phyloP scores from a whole-genome alignment of 106 monocot genomes.

The Acorus gramineus region DNA sequence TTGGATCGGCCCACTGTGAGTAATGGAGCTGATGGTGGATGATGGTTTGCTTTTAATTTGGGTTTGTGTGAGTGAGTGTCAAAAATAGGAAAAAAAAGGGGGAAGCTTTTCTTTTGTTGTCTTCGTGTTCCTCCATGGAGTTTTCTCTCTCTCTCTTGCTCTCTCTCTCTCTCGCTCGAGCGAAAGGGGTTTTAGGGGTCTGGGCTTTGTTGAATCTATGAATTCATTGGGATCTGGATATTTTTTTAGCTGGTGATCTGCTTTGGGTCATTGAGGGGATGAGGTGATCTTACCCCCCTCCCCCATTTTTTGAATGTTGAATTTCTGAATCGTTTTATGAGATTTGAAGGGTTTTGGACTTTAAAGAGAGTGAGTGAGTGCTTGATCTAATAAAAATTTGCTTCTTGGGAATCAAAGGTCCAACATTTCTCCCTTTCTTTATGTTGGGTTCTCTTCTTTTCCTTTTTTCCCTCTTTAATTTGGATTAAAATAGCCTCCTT shows the following conservation, averaged over 20 bases:
- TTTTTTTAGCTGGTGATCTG: background rate
- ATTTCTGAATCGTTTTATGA: background rate
- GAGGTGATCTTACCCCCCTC: background rate
- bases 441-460: background rate
- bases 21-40: conserved; percentile 12
- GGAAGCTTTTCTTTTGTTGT: background rate
- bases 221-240: background rate
- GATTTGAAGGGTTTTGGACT: background rate
- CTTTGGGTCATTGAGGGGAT: background rate
- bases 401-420: background rate
- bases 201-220: conserved; percentile 1
- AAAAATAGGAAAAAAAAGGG: background rate
- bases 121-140: background rate
- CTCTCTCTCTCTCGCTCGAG: too few relatives aligned
- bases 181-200: conserved; percentile 13
- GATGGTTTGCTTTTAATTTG: conserved; percentile 27
- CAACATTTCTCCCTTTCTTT: background rate
- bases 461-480: conserved; percentile 1
- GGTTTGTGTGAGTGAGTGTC: conserved; percentile 12
- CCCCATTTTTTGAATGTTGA: background rate
- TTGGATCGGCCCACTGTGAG: conserved; percentile 6
- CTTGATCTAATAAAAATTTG: too few relatives aligned
- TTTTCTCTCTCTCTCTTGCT: background rate
- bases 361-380: background rate
- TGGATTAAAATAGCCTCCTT: background rate